Percentiles rank a stretch among this genome's conserved stretches.
Conservation (phyloP, 2,329 filamentous ascomycete species). For the Magnaporthiopsis rhizophila region DNA sequence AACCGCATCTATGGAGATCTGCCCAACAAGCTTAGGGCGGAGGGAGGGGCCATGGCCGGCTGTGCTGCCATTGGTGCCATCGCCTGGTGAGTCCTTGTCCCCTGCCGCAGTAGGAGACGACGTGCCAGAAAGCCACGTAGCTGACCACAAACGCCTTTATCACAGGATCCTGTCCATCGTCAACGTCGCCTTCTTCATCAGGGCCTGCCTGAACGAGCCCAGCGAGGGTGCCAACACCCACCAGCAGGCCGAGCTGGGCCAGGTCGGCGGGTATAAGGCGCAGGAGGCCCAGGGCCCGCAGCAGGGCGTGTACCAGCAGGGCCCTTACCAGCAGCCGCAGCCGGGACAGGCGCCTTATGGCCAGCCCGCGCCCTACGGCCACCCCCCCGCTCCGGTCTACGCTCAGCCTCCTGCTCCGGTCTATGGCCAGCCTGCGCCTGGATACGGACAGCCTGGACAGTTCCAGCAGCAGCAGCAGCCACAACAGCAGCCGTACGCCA, state of each 20-base stretch:
- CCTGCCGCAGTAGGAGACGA: not conserved
- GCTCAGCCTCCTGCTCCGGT: not conserved
- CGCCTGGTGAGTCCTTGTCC: slow-evolving; percentile 24
- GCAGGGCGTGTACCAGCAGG: slow-evolving; percentile 1
- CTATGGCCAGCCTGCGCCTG: not conserved
- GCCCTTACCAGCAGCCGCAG: slow-evolving; percentile 5
- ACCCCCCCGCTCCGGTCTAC: slow-evolving; percentile 1
- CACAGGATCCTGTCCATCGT: slow-evolving; percentile 30
- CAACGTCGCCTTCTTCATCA: slow-evolving; percentile 30
- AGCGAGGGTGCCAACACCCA: slow-evolving; percentile 4
- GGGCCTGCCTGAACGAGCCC: slow-evolving; percentile 9
- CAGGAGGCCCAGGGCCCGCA: slow-evolving; percentile 8
- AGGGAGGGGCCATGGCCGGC: slow-evolving; percentile 28
- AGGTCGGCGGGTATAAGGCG: slow-evolving; percentile 7
- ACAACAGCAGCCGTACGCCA: not conserved
- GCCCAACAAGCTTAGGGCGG: slow-evolving; percentile 13
- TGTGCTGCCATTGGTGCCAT: slow-evolving; percentile 33
- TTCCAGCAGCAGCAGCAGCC: too few relatives aligned
- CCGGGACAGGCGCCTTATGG: not conserved
- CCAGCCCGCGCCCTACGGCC: not conserved
- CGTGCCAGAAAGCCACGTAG: not conserved
- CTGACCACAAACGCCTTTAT: not conserved
- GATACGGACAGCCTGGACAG: not conserved
- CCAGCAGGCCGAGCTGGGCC: slow-evolving; percentile 12
- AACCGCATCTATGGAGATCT: slow-evolving; percentile 17